These are phyloP conservation scores for Cryptosporidium meleagridis DNA, from an alignment of 169 alveolate species.

Conservation along the genomic window DNA sequence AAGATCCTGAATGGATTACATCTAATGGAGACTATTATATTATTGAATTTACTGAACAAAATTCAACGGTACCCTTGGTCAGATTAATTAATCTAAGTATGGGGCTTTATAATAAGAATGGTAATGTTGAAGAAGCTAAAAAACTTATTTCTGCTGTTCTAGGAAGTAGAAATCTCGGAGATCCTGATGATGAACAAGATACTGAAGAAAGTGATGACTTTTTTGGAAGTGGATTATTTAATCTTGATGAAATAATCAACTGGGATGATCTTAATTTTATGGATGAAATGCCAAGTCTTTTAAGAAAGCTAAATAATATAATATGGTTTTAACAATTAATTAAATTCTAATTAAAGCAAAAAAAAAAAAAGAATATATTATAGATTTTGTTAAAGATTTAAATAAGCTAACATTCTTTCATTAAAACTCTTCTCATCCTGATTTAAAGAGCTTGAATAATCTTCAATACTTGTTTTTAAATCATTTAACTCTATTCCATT, in stretches of 20 bases:
- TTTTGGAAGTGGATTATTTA: conserved; percentile 43
- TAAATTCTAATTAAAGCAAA: background rate
- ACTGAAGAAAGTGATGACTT: background rate
- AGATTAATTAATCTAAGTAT: conserved; percentile 61
- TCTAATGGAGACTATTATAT: conserved; percentile 62
- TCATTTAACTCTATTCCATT: conserved; percentile 11
- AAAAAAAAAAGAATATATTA: background rate
- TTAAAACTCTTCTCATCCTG: conserved; percentile 15
- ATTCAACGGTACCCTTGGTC: conserved; percentile 48
- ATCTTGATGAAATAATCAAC: conserved; percentile 34
- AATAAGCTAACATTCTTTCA: background rate
- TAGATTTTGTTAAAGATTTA: conserved; percentile 1
- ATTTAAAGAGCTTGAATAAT: conserved; percentile 13
- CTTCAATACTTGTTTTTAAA: conserved; percentile 26
- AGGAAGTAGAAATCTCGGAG: conserved; percentile 26
- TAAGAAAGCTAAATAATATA: conserved; percentile 40
- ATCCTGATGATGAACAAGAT: conserved; percentile 7
- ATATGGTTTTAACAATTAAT: conserved; percentile 43
- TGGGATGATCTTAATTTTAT: conserved; percentile 59
- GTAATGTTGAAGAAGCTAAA: conserved; percentile 27
- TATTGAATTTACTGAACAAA: conserved; percentile 41
- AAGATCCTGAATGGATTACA: conserved; percentile 46
- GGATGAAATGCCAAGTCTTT: conserved; percentile 40
- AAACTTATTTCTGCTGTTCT: conserved; percentile 19
- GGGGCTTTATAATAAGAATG: conserved; percentile 58